Evolutionary conservation across 1,284 basidiomycete genomes (phyloP), one percentile per base, ranked within the genome.

Genomic region (Neotropicomus parvogracilis): DNA sequence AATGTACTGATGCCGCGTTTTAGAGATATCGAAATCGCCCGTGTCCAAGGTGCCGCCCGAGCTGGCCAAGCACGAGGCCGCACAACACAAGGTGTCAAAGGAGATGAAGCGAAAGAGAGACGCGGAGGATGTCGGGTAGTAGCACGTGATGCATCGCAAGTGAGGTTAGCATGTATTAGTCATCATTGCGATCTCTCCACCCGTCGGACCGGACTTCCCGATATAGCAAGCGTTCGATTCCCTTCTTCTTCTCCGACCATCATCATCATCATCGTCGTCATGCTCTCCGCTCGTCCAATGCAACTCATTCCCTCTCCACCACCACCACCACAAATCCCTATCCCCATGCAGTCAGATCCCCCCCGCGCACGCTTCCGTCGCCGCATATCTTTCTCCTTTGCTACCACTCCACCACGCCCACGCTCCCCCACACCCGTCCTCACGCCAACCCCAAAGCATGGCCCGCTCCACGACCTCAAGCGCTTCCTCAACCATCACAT

Each of bases 61-160:
- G 62, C 74, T 97, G 38, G 90, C 90, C 11, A 84, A 87, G 57
- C 94, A 97, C 66, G 91, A 95, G 62, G 75, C 91, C 0, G 91
- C 94, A 5, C 88, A 93, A 68, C 86, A 91, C 63, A 85, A 85
- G 66, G 82, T 95, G 40, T 88, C 91, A 39, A 75, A 83, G 59
- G 91, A 94, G 69, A 95, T 94, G 91, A 95, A 94, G 75, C 77
- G 88, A 56, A 91, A 90, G 72, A 77, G 88, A 32, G 88, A 90
- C 17, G 84, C 74, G 41, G 88, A 90, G 27, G 88, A 90, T 65
- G 69, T 73, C 61, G 81, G 77, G 28, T 79, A 67, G 8, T 24
- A n/a, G n/a, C n/a, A n/a, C n/a, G n/a, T n/a, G n/a, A n/a, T n/a
- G n/a, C n/a, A n/a, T n/a, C n/a, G n/a, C n/a, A n/a, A n/a, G n/a